Evolutionary conservation across 768 basidiomycete genomes (phyloP).

Genomic region (Boletales sp.): DNA sequence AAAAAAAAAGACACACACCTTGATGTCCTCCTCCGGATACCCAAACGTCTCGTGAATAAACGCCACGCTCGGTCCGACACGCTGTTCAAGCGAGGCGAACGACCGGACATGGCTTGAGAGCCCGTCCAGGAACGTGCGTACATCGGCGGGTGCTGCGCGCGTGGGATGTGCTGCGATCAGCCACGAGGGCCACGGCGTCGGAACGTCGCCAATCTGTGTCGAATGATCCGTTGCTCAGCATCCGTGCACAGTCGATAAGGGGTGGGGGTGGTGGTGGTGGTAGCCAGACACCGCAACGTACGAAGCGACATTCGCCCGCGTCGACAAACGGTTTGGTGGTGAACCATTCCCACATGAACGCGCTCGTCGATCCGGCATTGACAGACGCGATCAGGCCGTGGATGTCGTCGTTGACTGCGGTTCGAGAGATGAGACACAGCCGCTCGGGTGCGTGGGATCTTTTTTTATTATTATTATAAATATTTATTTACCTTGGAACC

Average conservation of each 20-base stretch:
- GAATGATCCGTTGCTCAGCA: too few relatives aligned
- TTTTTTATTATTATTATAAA: too few relatives aligned
- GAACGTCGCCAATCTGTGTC: slow-evolving; percentile 71
- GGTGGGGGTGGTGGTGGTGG: too few relatives aligned
- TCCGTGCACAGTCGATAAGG: too few relatives aligned
- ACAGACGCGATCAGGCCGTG: slow-evolving; percentile 80
- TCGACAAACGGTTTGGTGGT: slow-evolving; percentile 80
- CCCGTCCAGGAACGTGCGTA: slow-evolving; percentile 57
- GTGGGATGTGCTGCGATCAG: slow-evolving; percentile 82
- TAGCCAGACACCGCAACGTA: slow-evolving; percentile 42
- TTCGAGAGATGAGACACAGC: too few relatives aligned
- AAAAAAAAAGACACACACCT: slow-evolving; percentile 36
- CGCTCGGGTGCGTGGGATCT: too few relatives aligned
- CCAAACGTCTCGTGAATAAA: slow-evolving; percentile 80
- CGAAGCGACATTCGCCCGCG: slow-evolving; percentile 76
- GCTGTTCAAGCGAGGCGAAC: slow-evolving; percentile 60
- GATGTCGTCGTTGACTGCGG: slow-evolving; percentile 75
- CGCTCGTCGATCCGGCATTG: slow-evolving; percentile 83
- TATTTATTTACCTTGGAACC: slow-evolving; percentile 60
- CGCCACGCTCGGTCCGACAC: slow-evolving; percentile 57
- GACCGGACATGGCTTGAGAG: slow-evolving; percentile 62
- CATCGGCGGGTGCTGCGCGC: slow-evolving; percentile 46
- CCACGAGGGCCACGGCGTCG: slow-evolving; percentile 98
- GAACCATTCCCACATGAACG: slow-evolving; percentile 97
- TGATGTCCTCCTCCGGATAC: slow-evolving; percentile 78